phyloP scores from a whole-genome alignment of 2,329 filamentous ascomycete species.

The Monosporascus sp. region DNA sequence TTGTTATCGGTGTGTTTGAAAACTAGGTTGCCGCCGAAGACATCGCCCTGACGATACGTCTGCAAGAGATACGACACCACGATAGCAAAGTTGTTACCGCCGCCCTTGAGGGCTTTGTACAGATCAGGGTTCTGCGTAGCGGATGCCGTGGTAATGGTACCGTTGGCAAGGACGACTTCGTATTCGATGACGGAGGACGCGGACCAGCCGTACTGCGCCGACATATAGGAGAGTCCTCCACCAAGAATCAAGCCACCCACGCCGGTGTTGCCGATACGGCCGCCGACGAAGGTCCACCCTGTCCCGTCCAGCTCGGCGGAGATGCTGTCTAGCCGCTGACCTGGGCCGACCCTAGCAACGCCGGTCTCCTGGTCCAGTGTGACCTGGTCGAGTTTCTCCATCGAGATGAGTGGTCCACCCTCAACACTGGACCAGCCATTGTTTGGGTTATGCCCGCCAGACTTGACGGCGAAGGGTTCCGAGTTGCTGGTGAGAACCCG shows the following conservation, averaged over 20 bases:
- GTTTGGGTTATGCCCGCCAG: conserved; percentile 54
- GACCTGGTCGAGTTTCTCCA: conserved; percentile 37
- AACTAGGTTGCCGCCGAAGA: conserved; percentile 39
- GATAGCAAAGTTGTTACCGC: conserved; percentile 51
- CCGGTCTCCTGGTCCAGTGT: conserved; percentile 30
- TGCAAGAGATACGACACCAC: conserved; percentile 40
- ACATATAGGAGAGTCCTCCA: conserved; percentile 48
- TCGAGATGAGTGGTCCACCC: conserved; percentile 43
- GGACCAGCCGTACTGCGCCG: conserved; percentile 44
- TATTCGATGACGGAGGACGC: conserved; percentile 44
- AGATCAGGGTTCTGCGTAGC: conserved; percentile 38
- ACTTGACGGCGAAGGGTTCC: conserved; percentile 48
- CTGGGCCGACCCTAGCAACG: conserved; percentile 38
- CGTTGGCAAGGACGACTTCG: conserved; percentile 48
- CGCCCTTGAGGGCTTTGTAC: conserved; percentile 48
- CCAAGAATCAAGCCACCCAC: conserved; percentile 46
- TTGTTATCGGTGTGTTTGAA: conserved; percentile 26
- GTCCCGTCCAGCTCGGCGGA: conserved; percentile 34
- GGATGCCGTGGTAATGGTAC: conserved; percentile 41
- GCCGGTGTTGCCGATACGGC: conserved; percentile 38
- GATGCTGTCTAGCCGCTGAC: conserved; percentile 37
- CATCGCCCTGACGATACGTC: conserved; percentile 32
- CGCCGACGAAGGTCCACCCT: conserved; percentile 38
- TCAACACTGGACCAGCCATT: conserved; percentile 44
- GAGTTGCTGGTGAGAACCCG: conserved; percentile 39